A percentile compares a stretch with the other conserved stretches of the same genome.
phyloP scores from a whole-genome alignment of 129 eudicot genomes.

The Glebionis coronaria region DNA sequence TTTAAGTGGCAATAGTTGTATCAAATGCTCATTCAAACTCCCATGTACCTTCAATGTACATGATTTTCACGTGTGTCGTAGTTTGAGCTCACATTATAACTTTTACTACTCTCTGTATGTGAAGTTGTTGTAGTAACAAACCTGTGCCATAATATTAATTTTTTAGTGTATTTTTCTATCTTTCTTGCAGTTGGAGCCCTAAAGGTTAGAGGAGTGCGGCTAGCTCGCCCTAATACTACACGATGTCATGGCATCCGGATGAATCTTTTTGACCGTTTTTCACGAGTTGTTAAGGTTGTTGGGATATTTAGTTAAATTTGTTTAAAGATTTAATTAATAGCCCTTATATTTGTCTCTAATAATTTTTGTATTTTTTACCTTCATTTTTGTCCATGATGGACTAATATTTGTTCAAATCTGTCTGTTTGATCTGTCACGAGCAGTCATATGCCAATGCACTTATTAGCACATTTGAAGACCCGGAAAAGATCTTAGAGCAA shows the following conservation, averaged over 20 bases:
- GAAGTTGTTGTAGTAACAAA: neutral
- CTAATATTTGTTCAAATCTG: conserved; percentile 7
- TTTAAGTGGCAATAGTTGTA: neutral
- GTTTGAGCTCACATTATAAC: too few relatives aligned
- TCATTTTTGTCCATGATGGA: neutral
- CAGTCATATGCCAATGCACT: conserved; percentile 96
- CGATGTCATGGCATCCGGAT: conserved; percentile 49
- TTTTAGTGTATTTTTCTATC: neutral
- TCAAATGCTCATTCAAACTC: neutral
- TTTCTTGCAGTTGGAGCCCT: conserved; percentile 60
- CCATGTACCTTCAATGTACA: neutral
- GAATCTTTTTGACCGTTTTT: conserved; percentile 93
- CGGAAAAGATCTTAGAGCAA: conserved; percentile 97
- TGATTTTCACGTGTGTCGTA: too few relatives aligned
- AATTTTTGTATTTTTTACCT: conserved; percentile 1
- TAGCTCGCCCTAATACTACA: conserved; percentile 39
- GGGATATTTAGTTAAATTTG: neutral
- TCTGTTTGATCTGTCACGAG: conserved; percentile 15
- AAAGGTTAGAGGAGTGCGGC: conserved; percentile 45
- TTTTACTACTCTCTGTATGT: neutral
- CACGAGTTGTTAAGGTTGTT: conserved; percentile 92
- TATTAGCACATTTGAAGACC: conserved; percentile 87
- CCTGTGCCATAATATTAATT: too few relatives aligned
- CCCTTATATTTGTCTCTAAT: too few relatives aligned
- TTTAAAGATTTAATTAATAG: neutral